These are phyloP conservation scores for Podospora fimiseda DNA, from an alignment of 495 filamentous ascomycete genomes.

Conservation along the genomic window DNA sequence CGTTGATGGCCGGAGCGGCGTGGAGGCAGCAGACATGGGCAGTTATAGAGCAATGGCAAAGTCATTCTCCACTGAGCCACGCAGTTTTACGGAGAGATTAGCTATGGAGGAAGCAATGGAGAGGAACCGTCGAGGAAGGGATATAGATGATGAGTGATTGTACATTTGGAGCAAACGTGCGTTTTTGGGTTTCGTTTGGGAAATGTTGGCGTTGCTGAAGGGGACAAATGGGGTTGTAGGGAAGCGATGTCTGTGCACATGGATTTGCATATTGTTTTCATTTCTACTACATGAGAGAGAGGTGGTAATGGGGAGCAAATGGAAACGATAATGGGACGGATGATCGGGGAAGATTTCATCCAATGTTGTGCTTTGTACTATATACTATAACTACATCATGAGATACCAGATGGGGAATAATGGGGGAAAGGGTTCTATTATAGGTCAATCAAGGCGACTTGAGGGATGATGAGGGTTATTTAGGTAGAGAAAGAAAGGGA, in stretches of 20 bases:
- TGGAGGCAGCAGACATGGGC: conserved; percentile 32
- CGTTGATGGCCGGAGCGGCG: conserved; percentile 34
- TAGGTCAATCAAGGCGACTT: neutral
- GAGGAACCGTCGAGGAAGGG: conserved; percentile 10
- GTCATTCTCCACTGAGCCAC: conserved; percentile 26
- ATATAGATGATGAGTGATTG: neutral
- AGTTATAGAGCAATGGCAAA: conserved; percentile 34
- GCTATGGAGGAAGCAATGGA: conserved; percentile 39
- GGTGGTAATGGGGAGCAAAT: neutral
- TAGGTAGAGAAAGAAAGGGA: no score
- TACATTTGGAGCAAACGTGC: neutral
- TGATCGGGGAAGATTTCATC: neutral
- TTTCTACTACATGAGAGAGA: neutral
- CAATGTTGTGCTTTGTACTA: conserved; percentile 3
- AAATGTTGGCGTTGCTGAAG: neutral
- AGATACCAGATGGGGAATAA: conserved; percentile 7
- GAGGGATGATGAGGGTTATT: neutral
- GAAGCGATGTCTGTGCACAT: neutral
- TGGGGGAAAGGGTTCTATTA: neutral
- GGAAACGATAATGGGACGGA: neutral
- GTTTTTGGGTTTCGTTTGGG: neutral
- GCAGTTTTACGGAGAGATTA: conserved; percentile 39
- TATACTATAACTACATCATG: conserved; percentile 15
- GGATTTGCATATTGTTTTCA: neutral
- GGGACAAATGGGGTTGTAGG: neutral